phyloP scores from a whole-genome alignment of 306 rosid species.

The Citrullus mucosospermus region DNA sequence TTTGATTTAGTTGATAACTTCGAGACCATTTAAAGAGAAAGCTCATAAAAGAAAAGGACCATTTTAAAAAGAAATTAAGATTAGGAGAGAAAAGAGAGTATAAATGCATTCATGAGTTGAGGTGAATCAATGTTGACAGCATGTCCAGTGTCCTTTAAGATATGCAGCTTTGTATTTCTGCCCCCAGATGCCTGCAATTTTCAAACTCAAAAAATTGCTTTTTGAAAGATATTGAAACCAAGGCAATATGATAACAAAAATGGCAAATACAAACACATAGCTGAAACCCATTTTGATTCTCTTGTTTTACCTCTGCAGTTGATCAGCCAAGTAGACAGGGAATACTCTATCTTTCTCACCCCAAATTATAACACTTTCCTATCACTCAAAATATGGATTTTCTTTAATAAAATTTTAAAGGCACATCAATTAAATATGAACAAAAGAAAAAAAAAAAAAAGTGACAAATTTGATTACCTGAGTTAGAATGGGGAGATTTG shows the following conservation, averaged over 20 bases:
- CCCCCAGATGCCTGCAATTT: constrained; percentile 23
- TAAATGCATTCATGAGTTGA: constrained; percentile 6
- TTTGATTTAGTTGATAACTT: background rate
- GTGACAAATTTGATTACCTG: constrained; percentile 14
- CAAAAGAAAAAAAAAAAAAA: background rate
- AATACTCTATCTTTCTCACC: constrained; percentile 29
- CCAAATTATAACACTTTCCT: constrained; percentile 35
- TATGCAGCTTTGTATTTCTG: constrained; percentile 18
- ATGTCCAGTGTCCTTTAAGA: constrained; percentile 23
- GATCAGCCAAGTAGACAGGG: constrained; percentile 16
- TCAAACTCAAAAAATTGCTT: background rate
- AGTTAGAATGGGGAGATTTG: constrained; percentile 17
- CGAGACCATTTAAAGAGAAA: background rate
- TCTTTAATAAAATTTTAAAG: background rate
- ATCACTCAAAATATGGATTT: background rate
- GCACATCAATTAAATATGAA: background rate
- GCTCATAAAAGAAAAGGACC: background rate
- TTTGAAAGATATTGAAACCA: background rate
- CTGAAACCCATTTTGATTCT: background rate
- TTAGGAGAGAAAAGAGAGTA: constrained; percentile 14
- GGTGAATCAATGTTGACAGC: constrained; percentile 25
- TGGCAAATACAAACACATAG: background rate
- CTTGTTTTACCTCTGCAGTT: constrained; percentile 19
- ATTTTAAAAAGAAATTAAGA: background rate
- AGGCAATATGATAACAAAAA: background rate